Base-by-base conservation (phyloP, 2,329 filamentous ascomycete genomes). In the Canariomyces notabilis region DNA sequence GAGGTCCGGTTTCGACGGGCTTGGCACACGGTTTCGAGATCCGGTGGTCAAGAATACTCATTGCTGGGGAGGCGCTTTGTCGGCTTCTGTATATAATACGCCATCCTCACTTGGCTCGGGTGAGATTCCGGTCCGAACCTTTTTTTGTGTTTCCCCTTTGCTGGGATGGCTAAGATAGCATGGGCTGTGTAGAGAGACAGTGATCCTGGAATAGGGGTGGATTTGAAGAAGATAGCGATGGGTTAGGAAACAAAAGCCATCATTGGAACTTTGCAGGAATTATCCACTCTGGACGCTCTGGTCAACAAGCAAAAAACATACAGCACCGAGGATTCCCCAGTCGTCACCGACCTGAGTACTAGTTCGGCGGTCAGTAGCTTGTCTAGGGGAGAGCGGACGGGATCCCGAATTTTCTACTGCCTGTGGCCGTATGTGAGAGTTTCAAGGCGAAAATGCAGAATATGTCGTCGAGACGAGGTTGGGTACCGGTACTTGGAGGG, bases 31-130 rank as follows among this genome's bases (percentile, higher is more conserved):
- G 36, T n/a, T 22, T 38, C n/a, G 19, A 15, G 21, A 40, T 21
- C 12, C n/a, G n/a, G n/a, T n/a, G n/a, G n/a, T n/a, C n/a, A 32
- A 22, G 18, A 23, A 20, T 16, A 22, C 21, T 29, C 14, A 4
- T 16, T 33, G 6, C 22, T 16, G 21, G 37, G 46, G 15, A n/a
- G 36, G 41, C 22, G 36, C 20, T 37, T 9, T 49, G 32, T 42
- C 23, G 12, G 20, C 23, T 49, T 38, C 32, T 49, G 46, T 49
- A 49, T 45, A 45, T 38, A 31, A 16, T 42, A 44, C 18, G 5
- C 32, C 22, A 34, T 21, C 34, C 16, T 29, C n/a, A n/a, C n/a
- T n/a, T n/a, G n/a, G 33, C 33, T 42, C 31, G 37, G 37, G 22
- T 34, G 42, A 12, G 23, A 3, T 6, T 32, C 7, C 19, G 23